A percentile compares a stretch with the other conserved stretches of the same genome.
Evolutionary conservation across 331 rosid species (phyloP).

Genomic region (Malus hybrid): DNA sequence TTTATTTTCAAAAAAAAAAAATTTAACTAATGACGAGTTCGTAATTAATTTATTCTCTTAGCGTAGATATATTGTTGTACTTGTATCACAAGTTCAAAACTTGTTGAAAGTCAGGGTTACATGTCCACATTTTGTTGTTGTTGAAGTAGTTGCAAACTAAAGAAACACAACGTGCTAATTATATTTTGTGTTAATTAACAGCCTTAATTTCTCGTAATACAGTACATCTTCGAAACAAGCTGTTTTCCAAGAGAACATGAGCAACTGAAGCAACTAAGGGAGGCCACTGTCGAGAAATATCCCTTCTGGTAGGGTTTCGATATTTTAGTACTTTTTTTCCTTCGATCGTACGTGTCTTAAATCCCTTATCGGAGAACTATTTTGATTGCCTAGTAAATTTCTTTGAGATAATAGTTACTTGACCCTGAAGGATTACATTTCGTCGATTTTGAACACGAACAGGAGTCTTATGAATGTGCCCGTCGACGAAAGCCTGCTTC

Average conservation of each 20-base stretch:
- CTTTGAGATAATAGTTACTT: not conserved
- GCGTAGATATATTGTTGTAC: no score
- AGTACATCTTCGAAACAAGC: constrained; percentile 41
- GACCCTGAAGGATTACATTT: not conserved
- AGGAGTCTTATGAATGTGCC: constrained; percentile 49
- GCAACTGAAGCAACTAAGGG: constrained; percentile 49
- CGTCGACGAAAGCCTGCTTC: constrained; percentile 40
- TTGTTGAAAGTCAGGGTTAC: not conserved
- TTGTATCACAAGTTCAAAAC: no score
- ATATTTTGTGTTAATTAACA: not conserved
- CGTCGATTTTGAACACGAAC: not conserved
- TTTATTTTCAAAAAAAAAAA: no score
- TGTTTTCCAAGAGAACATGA: constrained; percentile 44
- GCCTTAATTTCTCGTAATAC: not conserved
- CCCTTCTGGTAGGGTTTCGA: not conserved
- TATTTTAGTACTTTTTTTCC: not conserved
- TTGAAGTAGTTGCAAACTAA: not conserved
- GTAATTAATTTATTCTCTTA: no score
- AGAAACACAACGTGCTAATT: not conserved
- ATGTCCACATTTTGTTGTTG: not conserved
- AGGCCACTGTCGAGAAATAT: constrained; percentile 24
- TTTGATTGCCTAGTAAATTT: no score
- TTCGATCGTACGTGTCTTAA: not conserved
- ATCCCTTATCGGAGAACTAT: not conserved
- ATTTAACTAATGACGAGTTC: no score